Evolutionary conservation across 2,329 filamentous ascomycete genomes (phyloP).

Genomic region (Hansfordia pulvinata): DNA sequence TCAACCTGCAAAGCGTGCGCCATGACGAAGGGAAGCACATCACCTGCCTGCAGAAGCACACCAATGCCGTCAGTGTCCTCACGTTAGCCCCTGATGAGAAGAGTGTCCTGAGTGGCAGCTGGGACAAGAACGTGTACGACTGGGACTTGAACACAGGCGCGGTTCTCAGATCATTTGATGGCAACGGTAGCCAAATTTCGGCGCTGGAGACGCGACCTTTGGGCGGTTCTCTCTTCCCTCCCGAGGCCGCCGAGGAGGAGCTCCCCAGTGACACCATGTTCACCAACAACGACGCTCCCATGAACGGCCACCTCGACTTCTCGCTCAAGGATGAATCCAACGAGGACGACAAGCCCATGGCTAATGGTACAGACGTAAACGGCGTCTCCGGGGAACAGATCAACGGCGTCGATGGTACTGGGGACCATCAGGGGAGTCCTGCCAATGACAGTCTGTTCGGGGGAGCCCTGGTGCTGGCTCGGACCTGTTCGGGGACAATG

Average conservation of each 20-base stretch:
- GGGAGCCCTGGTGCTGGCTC: conserved; percentile 64
- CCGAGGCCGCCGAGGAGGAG: conserved; percentile 48
- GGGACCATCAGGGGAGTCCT: conserved; percentile 48
- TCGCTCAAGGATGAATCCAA: conserved; percentile 20
- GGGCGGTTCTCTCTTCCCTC: conserved; percentile 61
- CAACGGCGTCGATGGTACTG: too few species aligned
- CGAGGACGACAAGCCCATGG: conserved; percentile 12
- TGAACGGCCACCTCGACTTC: conserved; percentile 35
- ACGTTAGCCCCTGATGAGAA: conserved; percentile 73
- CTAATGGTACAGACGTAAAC: conserved; percentile 19
- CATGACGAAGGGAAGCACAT: conserved; percentile 93
- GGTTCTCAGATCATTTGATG: conserved; percentile 61
- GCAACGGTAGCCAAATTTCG: conserved; percentile 72
- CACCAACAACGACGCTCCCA: conserved; percentile 56
- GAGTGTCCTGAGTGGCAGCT: conserved; percentile 81
- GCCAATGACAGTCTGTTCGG: conserved; percentile 72
- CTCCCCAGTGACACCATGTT: conserved; percentile 54
- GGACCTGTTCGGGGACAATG: conserved; percentile 68
- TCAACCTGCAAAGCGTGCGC: conserved; percentile 84
- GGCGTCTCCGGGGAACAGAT: conserved; percentile 17
- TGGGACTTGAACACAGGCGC: conserved; percentile 90
- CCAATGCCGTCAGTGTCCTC: conserved; percentile 82
- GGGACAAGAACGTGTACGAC: conserved; percentile 89
- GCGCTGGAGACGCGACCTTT: conserved; percentile 75
- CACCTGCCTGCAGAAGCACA: conserved; percentile 66